Evolutionary conservation across 192 early-diverging fungal species (phyloP), one percentile per base, ranked within the genome.

Genomic region (Mortierella antarctica): DNA sequence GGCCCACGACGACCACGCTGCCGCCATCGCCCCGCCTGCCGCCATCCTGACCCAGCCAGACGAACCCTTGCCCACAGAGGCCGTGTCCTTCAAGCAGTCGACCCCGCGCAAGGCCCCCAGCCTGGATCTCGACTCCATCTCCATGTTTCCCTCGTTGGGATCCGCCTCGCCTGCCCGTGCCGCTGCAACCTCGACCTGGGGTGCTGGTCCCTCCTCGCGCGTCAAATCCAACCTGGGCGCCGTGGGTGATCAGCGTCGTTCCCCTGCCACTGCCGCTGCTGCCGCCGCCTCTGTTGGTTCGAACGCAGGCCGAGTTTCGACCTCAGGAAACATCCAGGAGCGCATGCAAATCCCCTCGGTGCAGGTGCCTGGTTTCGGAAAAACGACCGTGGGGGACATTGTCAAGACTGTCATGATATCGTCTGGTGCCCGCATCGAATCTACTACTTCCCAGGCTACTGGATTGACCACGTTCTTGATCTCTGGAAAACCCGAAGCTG

Each of bases 391-490:
- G 9, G 86, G 83, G 51, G 91, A 91, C 41, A 74, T 86, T 11
- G 89, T 90, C 55, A 87, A 87, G 66, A 71, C 84, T 51, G 89
- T 92, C n/a, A 91, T 88, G 75, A 74, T 84, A 58, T 87, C 86
- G 51, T 92, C 92, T 4, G 84, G 88, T 61, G 95, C 96, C 11
- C 87, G 89, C 21, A 97, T 98, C 64, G 95, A 97, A 52, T 86
- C 93, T 14, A 94, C 95, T 50, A 93, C 93, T 44, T 92, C 93
- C 85, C 77, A 85, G 42, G 89, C 86, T 46, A 88, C 89, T 21
- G 87, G 89, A 14, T 91, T 89, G 4, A 89, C 93, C 41, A 96
- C 96, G 20, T 94, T 96, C 62, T 73, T 97, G 23, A 91, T 98
- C 82, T 90, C 89, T 73, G 97, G 97, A 54, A 89, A 89, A 54